A percentile compares a stretch with the other conserved stretches of the same genome.
Evolutionary conservation across 2,329 filamentous ascomycete genomes (phyloP).

Genomic region (Teratosphaeriaceae sp.): DNA sequence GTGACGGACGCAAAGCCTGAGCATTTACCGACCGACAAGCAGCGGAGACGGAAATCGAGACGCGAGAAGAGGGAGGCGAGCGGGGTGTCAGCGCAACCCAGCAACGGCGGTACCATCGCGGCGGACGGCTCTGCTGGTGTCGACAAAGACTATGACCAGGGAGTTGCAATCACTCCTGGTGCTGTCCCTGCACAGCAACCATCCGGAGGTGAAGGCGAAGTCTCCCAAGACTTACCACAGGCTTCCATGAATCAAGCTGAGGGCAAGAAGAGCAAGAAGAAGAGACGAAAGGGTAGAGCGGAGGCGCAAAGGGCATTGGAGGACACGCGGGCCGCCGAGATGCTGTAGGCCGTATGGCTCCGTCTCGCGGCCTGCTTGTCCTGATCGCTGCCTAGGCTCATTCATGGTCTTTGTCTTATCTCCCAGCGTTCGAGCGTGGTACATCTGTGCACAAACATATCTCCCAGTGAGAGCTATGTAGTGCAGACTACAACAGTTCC

Average conservation of each 20-base stretch:
- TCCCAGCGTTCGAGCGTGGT: too few species aligned
- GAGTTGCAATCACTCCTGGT: not conserved
- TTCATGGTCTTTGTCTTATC: too few species aligned
- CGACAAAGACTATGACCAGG: not conserved
- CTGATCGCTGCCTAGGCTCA: too few species aligned
- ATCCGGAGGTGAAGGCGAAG: conserved; percentile 14
- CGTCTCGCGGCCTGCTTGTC: not conserved
- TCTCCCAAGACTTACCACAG: conserved; percentile 19
- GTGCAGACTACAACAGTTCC: too few species aligned
- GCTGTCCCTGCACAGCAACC: too few species aligned
- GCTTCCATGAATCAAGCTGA: conserved; percentile 24
- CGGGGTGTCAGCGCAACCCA: too few species aligned
- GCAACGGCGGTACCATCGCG: too few species aligned
- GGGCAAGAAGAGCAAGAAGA: conserved; percentile 24
- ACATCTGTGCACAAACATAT: too few species aligned
- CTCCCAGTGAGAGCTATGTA: not conserved
- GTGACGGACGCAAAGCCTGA: too few species aligned
- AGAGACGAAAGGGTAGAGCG: conserved; percentile 6
- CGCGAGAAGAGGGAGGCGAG: too few species aligned
- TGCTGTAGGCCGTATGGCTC: conserved; percentile 4
- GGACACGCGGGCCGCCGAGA: conserved; percentile 12
- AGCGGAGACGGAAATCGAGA: too few species aligned
- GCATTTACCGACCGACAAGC: conserved; percentile 6
- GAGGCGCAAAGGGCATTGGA: conserved; percentile 7
- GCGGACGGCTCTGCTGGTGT: too few species aligned